Conservation (phyloP, 805 yeast species). For the Priceomyces haplophilus region DNA sequence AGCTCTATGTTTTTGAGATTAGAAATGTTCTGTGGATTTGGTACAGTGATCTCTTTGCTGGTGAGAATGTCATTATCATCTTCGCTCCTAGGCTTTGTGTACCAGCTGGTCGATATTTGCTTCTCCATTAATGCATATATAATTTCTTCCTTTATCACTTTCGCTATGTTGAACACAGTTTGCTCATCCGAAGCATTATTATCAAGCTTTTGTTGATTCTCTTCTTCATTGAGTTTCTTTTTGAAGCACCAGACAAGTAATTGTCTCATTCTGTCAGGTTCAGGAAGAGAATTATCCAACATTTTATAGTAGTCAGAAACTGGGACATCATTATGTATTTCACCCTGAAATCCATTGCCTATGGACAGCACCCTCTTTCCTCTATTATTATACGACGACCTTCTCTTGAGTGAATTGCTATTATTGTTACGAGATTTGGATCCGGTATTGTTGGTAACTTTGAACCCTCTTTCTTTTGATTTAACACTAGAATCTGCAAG, state of each 20-base stretch:
- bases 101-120: slow-evolving; percentile 66
- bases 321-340: slow-evolving; percentile 63
- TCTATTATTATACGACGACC: slow-evolving; percentile 53
- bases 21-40: slow-evolving; percentile 59
- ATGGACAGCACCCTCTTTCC: slow-evolving; percentile 74
- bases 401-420: slow-evolving; percentile 25
- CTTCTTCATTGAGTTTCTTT: slow-evolving; percentile 40
- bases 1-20: slow-evolving; percentile 48
- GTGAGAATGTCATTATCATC: slow-evolving; percentile 17
- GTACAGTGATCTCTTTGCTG: slow-evolving; percentile 36
- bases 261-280: slow-evolving; percentile 71
- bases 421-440: not conserved
- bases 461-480: not conserved
- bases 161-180: slow-evolving; percentile 51
- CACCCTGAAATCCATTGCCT: slow-evolving; percentile 67
- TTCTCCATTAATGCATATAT: slow-evolving; percentile 59
- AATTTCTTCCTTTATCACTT: slow-evolving; percentile 62
- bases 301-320: slow-evolving; percentile 57
- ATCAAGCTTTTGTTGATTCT: slow-evolving; percentile 13
- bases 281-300: slow-evolving; percentile 60
- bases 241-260: slow-evolving; percentile 65
- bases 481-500: slow-evolving; percentile 13
- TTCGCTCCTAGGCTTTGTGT: slow-evolving; percentile 36
- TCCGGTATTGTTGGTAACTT: not conserved
- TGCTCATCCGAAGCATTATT: slow-evolving; percentile 30